Conservation (phyloP, 176 grass and related monocot species). For the Lolium perenne region DNA sequence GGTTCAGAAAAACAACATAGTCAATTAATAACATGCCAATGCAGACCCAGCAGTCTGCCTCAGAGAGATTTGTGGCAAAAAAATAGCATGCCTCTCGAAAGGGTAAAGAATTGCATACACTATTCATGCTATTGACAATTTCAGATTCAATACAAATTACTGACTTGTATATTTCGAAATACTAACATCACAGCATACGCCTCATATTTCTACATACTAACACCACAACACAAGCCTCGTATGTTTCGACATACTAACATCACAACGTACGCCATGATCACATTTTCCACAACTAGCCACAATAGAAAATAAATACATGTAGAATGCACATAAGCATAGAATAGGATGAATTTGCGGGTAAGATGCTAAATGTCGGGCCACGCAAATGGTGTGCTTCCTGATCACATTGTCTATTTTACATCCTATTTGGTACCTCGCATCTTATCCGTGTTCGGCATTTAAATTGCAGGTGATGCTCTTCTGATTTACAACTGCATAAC, state of each 20-base stretch:
- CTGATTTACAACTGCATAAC: not conserved
- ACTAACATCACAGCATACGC: too few species aligned
- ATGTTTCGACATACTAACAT: not conserved
- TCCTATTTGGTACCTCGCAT: not conserved
- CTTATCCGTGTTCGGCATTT: not conserved
- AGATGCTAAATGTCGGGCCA: not conserved
- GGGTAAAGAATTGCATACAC: not conserved
- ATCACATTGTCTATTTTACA: not conserved
- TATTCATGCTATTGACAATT: not conserved
- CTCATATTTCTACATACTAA: too few species aligned
- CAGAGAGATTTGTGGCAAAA: not conserved
- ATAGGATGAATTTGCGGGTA: not conserved
- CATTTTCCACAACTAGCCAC: not conserved
- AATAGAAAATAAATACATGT: not conserved
- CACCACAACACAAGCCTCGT: too few species aligned
- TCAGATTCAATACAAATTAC: not conserved
- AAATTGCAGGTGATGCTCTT: not conserved
- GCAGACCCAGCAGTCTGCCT: not conserved
- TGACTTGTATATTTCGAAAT: not conserved
- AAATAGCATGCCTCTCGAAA: not conserved
- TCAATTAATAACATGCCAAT: not conserved
- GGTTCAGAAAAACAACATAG: not conserved
- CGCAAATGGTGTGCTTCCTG: not conserved
- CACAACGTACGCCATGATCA: not conserved
- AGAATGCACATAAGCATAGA: not conserved